A percentile compares a stretch with the other conserved stretches of the same genome.
These are phyloP conservation scores for Plasmodium fragile DNA, from an alignment of 169 alveolate species.

Conservation along the genomic window DNA sequence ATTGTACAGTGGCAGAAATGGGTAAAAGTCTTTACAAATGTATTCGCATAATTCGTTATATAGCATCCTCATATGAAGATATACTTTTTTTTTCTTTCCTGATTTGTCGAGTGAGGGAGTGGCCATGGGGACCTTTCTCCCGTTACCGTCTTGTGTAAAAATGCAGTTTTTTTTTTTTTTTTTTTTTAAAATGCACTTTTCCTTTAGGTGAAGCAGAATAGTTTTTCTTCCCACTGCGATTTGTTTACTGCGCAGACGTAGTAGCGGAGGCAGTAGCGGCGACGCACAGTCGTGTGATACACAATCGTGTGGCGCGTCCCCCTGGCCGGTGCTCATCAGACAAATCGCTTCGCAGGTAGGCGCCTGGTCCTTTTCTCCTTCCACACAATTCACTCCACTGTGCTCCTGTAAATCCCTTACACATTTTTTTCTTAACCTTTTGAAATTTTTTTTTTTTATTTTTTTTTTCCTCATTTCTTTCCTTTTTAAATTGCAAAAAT, in stretches of 20 bases:
- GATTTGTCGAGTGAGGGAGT: background rate
- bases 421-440: conserved; percentile 50
- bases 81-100: background rate
- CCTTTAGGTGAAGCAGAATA: background rate
- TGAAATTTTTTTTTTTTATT: conserved; percentile 1
- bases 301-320: background rate
- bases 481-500: conserved; percentile 24
- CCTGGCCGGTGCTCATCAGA: background rate
- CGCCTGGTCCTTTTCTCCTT: background rate
- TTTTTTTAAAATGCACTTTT: background rate
- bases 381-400: background rate
- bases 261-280: background rate
- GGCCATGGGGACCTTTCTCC: background rate
- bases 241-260: background rate
- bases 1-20: conserved; percentile 18
- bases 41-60: background rate
- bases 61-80: background rate
- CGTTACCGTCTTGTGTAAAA: background rate
- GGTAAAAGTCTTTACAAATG: conserved; percentile 7
- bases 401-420: background rate
- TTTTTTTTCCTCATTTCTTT: background rate
- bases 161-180: background rate
- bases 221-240: background rate
- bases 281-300: background rate
- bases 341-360: background rate